Base-by-base conservation (phyloP, 2,329 filamentous ascomycete genomes). In the Claviceps sp. region DNA sequence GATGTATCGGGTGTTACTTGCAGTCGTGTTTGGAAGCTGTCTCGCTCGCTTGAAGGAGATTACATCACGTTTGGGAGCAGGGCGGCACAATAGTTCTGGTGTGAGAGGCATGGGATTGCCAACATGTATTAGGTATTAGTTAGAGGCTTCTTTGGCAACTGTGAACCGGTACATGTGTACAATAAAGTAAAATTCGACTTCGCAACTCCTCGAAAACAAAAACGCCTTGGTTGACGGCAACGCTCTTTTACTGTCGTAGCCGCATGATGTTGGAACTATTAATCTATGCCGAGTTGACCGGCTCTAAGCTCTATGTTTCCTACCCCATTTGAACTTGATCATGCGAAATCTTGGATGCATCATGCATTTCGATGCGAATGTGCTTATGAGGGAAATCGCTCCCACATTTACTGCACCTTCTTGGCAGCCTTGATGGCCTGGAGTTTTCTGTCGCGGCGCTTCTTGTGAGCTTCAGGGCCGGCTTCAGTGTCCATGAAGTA, bases 401-500 rank as follows among this genome's bases (percentile, higher is more conserved):
- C 30, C 26, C 7, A 8, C 36, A 2, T 65, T 71, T 79, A 85
- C 71, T 85, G 76, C 76, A 60, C 57, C 64, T 89, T 89, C 75
- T 82, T 83, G 57, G 75, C 74, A 65, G 74, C 54, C 52, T 54
- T 75, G 67, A 85, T 75, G 53, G 79, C 69, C 52, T 74, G 78
- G 49, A 87, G 62, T 79, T 87, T 90, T 69, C 75, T 81, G 70
- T 93, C 89, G 54, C 89, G 80, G 65, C 90, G 84, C 65, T 77
- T 79, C 82, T 89, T 90, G 61, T 85, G 79, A 42, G 91, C 88
- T 70, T 94, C 91, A 40, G 87, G 81, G 50, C 87, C 89, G 57
- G 88, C 88, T 77, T 98, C 91, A 56, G 93, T 98, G 70, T 96
- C 90, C 59, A 97, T 78, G 61, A 84, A 68, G 68, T 86, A 95